Evolutionary conservation across 1,284 basidiomycete species (phyloP).

Genomic region (Leccinum griseonigrum): DNA sequence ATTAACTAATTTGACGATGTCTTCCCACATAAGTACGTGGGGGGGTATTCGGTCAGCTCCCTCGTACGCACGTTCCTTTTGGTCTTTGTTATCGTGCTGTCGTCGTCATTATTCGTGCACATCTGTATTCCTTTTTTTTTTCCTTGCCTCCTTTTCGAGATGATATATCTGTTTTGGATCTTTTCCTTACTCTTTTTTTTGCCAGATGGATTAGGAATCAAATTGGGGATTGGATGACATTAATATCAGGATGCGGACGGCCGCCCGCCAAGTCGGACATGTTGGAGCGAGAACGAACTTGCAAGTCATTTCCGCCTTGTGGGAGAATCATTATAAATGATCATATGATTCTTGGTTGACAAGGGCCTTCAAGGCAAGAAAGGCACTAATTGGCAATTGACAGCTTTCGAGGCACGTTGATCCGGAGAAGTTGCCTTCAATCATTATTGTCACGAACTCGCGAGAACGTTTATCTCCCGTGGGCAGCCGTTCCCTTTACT

Average conservation of each 20-base stretch:
- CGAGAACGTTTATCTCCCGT: not conserved
- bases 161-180: not conserved
- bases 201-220: not conserved
- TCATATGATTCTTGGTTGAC: not conserved
- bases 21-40: not conserved
- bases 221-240: not conserved
- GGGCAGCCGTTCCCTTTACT: not conserved
- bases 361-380: not conserved
- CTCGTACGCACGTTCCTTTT: not conserved
- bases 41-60: not conserved
- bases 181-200: not conserved
- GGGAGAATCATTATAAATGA: not conserved
- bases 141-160: not conserved
- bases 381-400: not conserved
- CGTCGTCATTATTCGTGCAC: not conserved
- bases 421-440: not conserved
- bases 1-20: not conserved
- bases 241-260: not conserved
- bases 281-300: not conserved
- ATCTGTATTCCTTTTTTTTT: not conserved
- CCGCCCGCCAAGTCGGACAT: not conserved
- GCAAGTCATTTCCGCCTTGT: not conserved
- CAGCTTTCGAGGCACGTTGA: not conserved
- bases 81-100: not conserved
- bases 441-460: not conserved